Base-by-base conservation (phyloP, 2,329 filamentous ascomycete species). In the Anthostomella pinea region DNA sequence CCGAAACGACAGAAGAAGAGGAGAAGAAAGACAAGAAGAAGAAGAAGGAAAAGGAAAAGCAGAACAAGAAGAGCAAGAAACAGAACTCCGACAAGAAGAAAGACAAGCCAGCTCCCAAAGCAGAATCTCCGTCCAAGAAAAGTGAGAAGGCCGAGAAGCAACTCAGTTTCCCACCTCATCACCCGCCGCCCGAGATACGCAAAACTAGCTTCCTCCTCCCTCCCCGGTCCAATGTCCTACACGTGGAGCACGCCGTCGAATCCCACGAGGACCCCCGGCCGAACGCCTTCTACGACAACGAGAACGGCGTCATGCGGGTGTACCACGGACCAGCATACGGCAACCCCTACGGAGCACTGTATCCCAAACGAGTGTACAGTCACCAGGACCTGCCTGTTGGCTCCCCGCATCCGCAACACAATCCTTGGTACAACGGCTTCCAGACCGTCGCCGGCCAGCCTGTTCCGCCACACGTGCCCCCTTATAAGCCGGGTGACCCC, bases 251-350 rank as follows among this genome's bases (percentile, higher is more conserved):
- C 42, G 65, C 75, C 3, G 58, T 80, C 14, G 75, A 79, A 46
- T 61, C 57, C 2, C 60, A 63, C 3, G 60, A 68, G 27, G 76
- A 80, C 43, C 77, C 77, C 7, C 64, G 66, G 2, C 78, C 77
- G 9, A 82, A 81, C 48, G 74, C 77, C 26, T 81, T 75, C 51
- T 73, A 72, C 48, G 76, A 81, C 48, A 53, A 63, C n/a, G 62
- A 66, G 29, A 65, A 69, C 43, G 70, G 74, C 20, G 57, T 76
- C 14, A 63, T 77, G 32, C 71, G 75, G 10, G 69, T 80, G 17
- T 81, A 81, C 44, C 72, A 81, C 44, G 77, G 76, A 0, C 68
- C 70, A 3, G 60, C 64, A 1, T 81, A 77, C 49, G 75, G 75
- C 4, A 75, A 75, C 44, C 67, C 70, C 16, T 59, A 64, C 16